Percentiles rank a stretch among this genome's conserved stretches.
These are phyloP conservation scores for Cucurbita argyrosperma DNA, from an alignment of 306 rosid species.

Conservation along the genomic window DNA sequence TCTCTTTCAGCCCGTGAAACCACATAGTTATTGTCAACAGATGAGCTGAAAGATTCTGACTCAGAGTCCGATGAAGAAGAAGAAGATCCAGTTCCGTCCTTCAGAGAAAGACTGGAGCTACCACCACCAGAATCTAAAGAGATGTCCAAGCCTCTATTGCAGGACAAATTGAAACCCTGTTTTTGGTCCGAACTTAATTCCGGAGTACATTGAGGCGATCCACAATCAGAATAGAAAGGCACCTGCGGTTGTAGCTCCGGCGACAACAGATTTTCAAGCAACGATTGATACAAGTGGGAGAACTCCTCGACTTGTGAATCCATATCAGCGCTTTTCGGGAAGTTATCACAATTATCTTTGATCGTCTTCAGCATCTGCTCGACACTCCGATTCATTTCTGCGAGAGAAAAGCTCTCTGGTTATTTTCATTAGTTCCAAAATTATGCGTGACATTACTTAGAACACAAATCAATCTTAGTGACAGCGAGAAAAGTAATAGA, in stretches of 20 bases:
- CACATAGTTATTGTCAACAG: slow-evolving; percentile 5
- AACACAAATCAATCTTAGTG: not conserved
- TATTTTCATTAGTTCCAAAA: not conserved
- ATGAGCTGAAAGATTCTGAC: slow-evolving; percentile 20
- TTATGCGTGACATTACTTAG: not conserved
- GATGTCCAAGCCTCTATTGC: slow-evolving; percentile 24
- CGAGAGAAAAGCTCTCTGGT: not conserved
- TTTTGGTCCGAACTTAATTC: slow-evolving; percentile 34
- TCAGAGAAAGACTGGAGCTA: slow-evolving; percentile 33
- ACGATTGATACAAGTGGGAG: slow-evolving; percentile 19
- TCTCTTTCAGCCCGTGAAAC: slow-evolving; percentile 18
- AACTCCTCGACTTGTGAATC: slow-evolving; percentile 20
- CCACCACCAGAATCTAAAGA: slow-evolving; percentile 36
- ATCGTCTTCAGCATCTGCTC: slow-evolving; percentile 24
- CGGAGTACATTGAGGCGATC: slow-evolving; percentile 14
- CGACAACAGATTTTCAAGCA: slow-evolving; percentile 14
- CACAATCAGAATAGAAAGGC: slow-evolving; percentile 19
- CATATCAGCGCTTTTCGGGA: not conserved
- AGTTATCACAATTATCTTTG: slow-evolving; percentile 16
- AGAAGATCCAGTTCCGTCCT: slow-evolving; percentile 31
- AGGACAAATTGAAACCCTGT: slow-evolving; percentile 15
- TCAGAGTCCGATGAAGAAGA: slow-evolving; percentile 46
- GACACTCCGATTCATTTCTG: slow-evolving; percentile 33
- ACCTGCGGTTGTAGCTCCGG: slow-evolving; percentile 27
- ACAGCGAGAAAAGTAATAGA: not conserved